phyloP scores from a whole-genome alignment of 2,329 filamentous ascomycete species.

The Calonectria fujianensis region DNA sequence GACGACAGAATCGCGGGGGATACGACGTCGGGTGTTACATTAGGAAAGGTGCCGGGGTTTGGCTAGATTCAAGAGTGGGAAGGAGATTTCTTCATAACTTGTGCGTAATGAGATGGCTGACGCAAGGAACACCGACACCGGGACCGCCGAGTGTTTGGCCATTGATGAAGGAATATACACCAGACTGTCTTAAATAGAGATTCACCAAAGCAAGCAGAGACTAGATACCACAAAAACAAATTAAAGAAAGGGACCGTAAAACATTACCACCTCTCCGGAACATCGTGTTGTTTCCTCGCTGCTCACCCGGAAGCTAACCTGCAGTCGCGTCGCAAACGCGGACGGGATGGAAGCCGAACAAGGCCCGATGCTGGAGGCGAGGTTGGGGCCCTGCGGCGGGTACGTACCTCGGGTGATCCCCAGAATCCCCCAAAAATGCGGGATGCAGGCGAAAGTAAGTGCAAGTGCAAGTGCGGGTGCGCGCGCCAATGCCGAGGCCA shows the following conservation, averaged over 20 bases:
- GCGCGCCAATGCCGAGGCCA: slow-evolving; percentile 45
- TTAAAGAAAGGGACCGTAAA: not conserved
- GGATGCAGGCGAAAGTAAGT: slow-evolving; percentile 35
- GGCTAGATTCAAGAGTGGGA: not conserved
- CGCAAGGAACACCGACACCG: not conserved
- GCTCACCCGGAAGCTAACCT: slow-evolving; percentile 3
- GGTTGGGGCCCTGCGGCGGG: slow-evolving; percentile 8
- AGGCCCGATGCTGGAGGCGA: slow-evolving; percentile 25
- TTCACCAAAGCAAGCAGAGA: not conserved
- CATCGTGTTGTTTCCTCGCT: not conserved
- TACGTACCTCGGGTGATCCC: slow-evolving; percentile 31
- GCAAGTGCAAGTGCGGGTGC: slow-evolving; percentile 19
- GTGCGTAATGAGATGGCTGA: not conserved
- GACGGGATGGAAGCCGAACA: slow-evolving; percentile 30
- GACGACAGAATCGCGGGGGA: not conserved
- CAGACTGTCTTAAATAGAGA: not conserved
- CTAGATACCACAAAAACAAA: no score
- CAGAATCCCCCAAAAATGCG: slow-evolving; percentile 31
- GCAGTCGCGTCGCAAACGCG: slow-evolving; percentile 9
- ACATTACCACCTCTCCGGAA: not conserved
- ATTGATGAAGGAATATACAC: not conserved
- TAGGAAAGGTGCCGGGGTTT: no score
- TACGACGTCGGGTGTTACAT: not conserved
- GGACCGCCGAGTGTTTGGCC: not conserved
- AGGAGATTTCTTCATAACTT: not conserved